Evolutionary conservation across 1,284 basidiomycete species (phyloP).

Genomic region (Wallemia mellicola): DNA sequence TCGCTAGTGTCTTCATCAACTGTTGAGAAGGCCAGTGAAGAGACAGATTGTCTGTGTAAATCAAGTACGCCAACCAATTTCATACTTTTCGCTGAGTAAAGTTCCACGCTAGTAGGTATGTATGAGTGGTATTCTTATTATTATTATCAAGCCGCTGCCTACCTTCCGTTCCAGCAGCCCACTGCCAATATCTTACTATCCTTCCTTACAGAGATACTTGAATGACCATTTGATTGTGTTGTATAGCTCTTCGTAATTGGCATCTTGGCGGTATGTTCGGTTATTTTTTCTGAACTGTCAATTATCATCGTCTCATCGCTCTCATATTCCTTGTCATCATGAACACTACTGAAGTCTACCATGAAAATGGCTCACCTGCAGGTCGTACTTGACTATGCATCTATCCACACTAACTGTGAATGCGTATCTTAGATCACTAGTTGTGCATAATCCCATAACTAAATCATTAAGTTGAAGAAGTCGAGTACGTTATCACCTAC

Average conservation of each 20-base stretch:
- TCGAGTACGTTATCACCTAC: not conserved
- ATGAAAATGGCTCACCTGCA: too few species aligned
- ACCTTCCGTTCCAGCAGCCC: not conserved
- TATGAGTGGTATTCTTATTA: not conserved
- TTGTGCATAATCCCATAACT: not conserved
- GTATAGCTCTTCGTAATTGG: not conserved
- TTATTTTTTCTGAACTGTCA: not conserved
- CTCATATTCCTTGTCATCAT: too few species aligned
- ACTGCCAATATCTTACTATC: not conserved
- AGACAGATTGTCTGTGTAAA: not conserved
- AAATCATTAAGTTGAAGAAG: not conserved
- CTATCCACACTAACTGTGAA: not conserved
- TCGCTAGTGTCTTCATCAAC: not conserved
- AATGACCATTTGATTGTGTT: not conserved
- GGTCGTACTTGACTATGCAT: not conserved
- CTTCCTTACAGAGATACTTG: not conserved
- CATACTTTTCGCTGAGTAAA: not conserved
- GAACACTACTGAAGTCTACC: too few species aligned
- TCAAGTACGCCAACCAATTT: not conserved
- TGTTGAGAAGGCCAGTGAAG: not conserved
- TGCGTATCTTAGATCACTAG: not conserved
- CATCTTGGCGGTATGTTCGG: not conserved
- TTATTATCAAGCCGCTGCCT: not conserved
- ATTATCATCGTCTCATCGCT: not conserved
- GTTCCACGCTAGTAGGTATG: not conserved